Evolutionary conservation across 768 basidiomycete species (phyloP).

Genomic region (Pleurotus salmoneostramineus): DNA sequence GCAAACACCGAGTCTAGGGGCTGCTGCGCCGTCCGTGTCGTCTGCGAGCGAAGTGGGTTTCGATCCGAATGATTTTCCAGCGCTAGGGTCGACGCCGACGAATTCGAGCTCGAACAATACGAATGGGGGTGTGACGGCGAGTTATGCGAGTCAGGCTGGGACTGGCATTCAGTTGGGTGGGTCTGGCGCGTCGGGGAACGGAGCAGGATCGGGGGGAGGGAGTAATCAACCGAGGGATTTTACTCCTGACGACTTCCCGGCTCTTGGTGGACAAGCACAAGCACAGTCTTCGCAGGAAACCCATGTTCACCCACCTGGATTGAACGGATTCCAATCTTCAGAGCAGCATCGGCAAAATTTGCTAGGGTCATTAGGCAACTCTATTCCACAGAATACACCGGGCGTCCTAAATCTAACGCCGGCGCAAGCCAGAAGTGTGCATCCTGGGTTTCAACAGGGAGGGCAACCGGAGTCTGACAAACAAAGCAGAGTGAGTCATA

Average conservation of each 20-base stretch:
- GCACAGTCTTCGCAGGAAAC: constrained; percentile 37
- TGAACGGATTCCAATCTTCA: constrained; percentile 58
- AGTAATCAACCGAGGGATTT: constrained; percentile 58
- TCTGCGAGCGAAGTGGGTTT: constrained; percentile 74
- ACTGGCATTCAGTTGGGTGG: constrained; percentile 50
- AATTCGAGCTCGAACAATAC: constrained; percentile 35
- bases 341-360: constrained; percentile 55
- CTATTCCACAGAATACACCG: constrained; percentile 45
- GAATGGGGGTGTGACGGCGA: constrained; percentile 45
- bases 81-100: constrained; percentile 61
- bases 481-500: constrained; percentile 15
- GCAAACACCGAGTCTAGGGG: constrained; percentile 45
- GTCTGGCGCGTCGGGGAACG: constrained; percentile 19
- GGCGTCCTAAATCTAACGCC: constrained; percentile 60
- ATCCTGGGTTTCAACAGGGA: constrained; percentile 49
- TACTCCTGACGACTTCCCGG: constrained; percentile 88
- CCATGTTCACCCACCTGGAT: constrained; percentile 67
- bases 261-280: constrained; percentile 65
- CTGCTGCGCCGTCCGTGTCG: constrained; percentile 57
- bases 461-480: constrained; percentile 67
- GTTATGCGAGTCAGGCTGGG: constrained; percentile 82
- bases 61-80: constrained; percentile 88
- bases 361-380: constrained; percentile 45
- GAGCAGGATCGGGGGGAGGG: constrained; percentile 9
- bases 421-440: constrained; percentile 39